Evolutionary conservation across 2,329 filamentous ascomycete genomes (phyloP), one percentile per base, ranked within the genome.

Genomic region (Hymenoscyphus salicellus): DNA sequence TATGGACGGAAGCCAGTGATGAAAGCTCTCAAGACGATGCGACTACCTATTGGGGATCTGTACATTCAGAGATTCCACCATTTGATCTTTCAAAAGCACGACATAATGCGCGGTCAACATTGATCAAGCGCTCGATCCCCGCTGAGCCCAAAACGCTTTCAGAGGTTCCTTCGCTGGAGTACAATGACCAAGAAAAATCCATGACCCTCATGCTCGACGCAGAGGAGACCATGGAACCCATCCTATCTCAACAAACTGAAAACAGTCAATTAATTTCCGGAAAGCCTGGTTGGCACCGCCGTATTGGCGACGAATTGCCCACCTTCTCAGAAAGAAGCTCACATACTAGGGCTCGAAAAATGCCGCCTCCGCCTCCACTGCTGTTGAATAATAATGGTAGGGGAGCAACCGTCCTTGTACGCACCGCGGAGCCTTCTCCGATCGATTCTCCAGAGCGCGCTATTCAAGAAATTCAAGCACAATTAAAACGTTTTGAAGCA

Each of bases 251-350:
- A 30, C 28, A 68, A 16, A 61, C 67, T 6, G 62, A 68, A 2
- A 71, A 72, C n/a, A 65, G 71, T 5, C 65, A 70, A 58, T 75
- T 73, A 0, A 73, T 75, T 65, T 56, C 55, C 8, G 55, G 17
- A 28, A 56, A 30, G 6, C 62, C 67, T 30, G 63, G 66, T 46
- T 88, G 85, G 80, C 84, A 88, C 72, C 80, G 78, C 41, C 83
- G 86, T 2, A 77, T 88, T 58, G 86, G 86, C 28, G 84, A 88
- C 55, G 78, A 82, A 26, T 83, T 83, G 62, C 84, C 84, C 26
- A 81, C 83, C 1, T 89, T 89, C 70, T 87, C 86, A 1, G 79
- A 79, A 41, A 80, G 85, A 64, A 80, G 79, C 70, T 75, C 78
- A 43, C 79, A 76, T 62, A 74, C 72, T 5, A 78, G 78, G 46